phyloP scores from a whole-genome alignment of 2,329 filamentous ascomycete genomes.

The Aspergillus sergii region DNA sequence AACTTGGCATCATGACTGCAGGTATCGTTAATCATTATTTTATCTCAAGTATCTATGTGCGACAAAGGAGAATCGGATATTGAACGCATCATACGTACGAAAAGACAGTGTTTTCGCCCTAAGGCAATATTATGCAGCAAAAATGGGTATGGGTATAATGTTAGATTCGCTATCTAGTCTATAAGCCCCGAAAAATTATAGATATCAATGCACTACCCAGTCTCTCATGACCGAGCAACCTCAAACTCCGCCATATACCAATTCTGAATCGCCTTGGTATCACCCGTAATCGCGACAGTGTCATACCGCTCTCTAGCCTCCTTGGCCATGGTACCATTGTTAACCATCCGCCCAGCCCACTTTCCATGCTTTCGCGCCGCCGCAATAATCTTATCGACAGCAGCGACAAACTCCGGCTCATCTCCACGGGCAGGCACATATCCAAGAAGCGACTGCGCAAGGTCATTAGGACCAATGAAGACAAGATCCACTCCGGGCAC shows the following conservation, averaged over 20 bases:
- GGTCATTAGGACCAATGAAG: conserved; percentile 36
- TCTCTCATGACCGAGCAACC: background rate
- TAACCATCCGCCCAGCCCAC: conserved; percentile 60
- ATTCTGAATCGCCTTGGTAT: conserved; percentile 53
- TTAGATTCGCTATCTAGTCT: background rate
- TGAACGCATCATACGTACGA: too few relatives aligned
- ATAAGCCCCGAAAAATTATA: background rate
- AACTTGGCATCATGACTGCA: too few relatives aligned
- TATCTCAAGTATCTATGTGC: background rate
- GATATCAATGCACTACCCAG: background rate
- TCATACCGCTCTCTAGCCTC: conserved; percentile 44
- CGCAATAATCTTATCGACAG: conserved; percentile 60
- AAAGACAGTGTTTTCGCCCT: background rate
- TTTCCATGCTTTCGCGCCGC: conserved; percentile 66
- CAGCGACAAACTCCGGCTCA: conserved; percentile 60
- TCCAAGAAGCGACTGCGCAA: conserved; percentile 57
- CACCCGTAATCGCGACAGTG: conserved; percentile 50
- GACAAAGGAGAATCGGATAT: background rate
- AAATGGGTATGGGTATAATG: background rate
- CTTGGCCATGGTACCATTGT: conserved; percentile 48
- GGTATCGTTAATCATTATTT: background rate
- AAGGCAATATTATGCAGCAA: too few relatives aligned
- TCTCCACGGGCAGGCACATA: conserved; percentile 58
- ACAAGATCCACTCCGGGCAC: conserved; percentile 42
- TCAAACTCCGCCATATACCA: conserved; percentile 48